Evolutionary conservation across 2,329 filamentous ascomycete genomes (phyloP).

Genomic region (Alternaria rosae): DNA sequence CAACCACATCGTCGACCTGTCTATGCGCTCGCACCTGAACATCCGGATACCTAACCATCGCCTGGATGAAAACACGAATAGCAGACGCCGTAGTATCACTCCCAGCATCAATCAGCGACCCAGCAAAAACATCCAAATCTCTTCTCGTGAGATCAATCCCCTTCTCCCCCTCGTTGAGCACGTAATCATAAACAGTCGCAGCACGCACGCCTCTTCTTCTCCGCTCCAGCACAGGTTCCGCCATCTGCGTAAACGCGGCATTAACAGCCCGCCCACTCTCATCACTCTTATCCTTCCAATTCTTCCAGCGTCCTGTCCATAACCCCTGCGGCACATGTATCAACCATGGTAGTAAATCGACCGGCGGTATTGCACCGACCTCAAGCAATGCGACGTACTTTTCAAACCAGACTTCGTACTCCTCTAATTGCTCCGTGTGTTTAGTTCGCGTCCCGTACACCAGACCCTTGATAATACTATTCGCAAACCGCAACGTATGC

Average conservation of each 20-base stretch:
- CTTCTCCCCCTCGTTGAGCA: constrained; percentile 15
- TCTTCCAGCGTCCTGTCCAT: constrained; percentile 14
- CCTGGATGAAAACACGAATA: constrained; percentile 7
- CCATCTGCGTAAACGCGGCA: constrained; percentile 10
- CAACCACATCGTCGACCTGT: constrained; percentile 41
- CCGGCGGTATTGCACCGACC: constrained; percentile 56
- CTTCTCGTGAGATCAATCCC: constrained; percentile 2
- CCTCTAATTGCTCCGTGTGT: neutral
- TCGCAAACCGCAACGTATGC: constrained; percentile 59
- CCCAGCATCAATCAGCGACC: constrained; percentile 27
- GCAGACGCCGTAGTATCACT: constrained; percentile 41
- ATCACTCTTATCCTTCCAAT: constrained; percentile 12
- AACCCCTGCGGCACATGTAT: constrained; percentile 47
- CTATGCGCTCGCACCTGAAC: constrained; percentile 39
- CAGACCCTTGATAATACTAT: constrained; percentile 54
- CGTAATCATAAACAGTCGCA: constrained; percentile 30
- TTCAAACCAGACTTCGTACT: constrained; percentile 44
- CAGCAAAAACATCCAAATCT: constrained; percentile 50
- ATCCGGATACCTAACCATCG: constrained; percentile 10
- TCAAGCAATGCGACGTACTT: constrained; percentile 54
- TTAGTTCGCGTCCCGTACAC: neutral
- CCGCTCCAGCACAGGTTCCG: neutral
- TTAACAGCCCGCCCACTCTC: constrained; percentile 8
- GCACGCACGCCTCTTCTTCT: constrained; percentile 11
- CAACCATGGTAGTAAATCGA: constrained; percentile 45